Conservation (phyloP, 495 filamentous ascomycete species). For the Trichoderma virens region DNA sequence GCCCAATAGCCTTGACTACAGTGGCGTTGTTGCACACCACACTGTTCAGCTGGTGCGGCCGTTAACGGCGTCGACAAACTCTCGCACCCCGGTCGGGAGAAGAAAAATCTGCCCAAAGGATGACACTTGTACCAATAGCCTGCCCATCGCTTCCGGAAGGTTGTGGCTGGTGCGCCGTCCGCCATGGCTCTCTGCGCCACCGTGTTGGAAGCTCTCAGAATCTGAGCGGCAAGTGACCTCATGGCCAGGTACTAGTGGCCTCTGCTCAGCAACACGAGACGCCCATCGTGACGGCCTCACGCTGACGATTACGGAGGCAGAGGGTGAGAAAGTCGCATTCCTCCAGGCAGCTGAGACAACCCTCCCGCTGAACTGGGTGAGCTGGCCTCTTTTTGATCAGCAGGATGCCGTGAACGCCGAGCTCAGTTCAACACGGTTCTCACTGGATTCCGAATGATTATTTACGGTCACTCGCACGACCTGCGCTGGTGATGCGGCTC, state of each 20-base stretch:
- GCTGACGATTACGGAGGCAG: neutral
- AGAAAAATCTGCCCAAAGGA: constrained; percentile 2
- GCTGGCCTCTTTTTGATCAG: neutral
- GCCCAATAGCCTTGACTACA: neutral
- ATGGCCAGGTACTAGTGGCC: neutral
- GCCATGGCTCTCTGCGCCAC: neutral
- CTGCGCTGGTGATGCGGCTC: neutral
- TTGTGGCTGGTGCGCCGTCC: neutral
- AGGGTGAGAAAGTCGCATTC: neutral
- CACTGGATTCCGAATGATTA: neutral
- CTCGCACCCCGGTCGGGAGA: neutral
- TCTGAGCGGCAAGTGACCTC: constrained; percentile 1
- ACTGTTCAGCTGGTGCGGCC: constrained; percentile 3
- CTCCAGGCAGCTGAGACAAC: constrained; percentile 4
- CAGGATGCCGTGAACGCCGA: neutral
- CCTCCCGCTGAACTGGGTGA: neutral
- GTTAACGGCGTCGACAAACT: neutral
- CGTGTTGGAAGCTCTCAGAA: neutral
- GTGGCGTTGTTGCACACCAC: neutral
- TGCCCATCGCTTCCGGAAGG: neutral
- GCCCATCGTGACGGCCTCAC: neutral
- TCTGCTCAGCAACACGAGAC: neutral
- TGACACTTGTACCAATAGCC: neutral
- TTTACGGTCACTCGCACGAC: neutral
- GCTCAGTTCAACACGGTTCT: neutral